phyloP scores from a whole-genome alignment of 208 protist genomes.

The Tritrichomonas musculus region DNA sequence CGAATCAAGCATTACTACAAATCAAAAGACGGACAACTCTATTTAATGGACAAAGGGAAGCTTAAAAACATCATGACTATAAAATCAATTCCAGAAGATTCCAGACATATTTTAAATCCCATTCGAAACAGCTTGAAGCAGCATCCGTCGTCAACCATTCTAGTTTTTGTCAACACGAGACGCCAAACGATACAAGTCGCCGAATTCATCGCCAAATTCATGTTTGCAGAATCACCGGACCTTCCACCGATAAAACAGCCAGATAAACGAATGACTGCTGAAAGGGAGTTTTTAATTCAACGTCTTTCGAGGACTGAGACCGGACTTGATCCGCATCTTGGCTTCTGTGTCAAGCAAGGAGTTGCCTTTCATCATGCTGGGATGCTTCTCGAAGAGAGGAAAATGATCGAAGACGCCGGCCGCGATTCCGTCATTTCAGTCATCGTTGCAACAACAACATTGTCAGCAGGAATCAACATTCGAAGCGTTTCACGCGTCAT shows the following conservation, averaged over 20 bases:
- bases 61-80: not conserved
- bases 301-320: not conserved
- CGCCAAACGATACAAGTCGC: not conserved
- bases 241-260: not conserved
- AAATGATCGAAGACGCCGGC: not conserved
- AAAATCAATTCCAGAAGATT: not conserved
- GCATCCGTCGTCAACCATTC: not conserved
- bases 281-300: not conserved
- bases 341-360: not conserved
- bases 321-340: not conserved
- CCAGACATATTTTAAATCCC: not conserved
- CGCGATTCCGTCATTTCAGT: not conserved
- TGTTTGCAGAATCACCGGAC: not conserved
- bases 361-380: conserved; percentile 27
- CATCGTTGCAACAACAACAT: conserved; percentile 22
- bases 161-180: not conserved
- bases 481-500: not conserved
- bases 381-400: conserved; percentile 3
- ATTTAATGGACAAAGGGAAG: not conserved
- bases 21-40: not conserved
- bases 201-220: not conserved
- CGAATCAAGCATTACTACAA: conserved; percentile 16
- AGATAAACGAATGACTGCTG: not conserved
- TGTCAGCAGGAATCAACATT: conserved; percentile 13
- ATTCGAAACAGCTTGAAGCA: not conserved